A percentile compares a stretch with the other conserved stretches of the same genome.
These are phyloP conservation scores for Fonsecaea erecta DNA, from an alignment of 2,329 filamentous ascomycete species.

Conservation along the genomic window DNA sequence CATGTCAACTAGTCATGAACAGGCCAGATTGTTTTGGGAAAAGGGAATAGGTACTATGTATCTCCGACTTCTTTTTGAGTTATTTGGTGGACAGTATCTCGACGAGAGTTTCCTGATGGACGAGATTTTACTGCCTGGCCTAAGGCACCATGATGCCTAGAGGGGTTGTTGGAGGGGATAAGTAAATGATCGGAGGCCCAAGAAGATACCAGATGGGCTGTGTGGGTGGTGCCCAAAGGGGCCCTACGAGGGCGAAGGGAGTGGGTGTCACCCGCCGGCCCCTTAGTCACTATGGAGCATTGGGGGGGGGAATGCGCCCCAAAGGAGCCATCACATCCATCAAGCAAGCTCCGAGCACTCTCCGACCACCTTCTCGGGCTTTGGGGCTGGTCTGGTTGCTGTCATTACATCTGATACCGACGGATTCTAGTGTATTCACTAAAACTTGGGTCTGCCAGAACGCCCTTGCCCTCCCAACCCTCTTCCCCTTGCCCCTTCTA, in stretches of 20 bases:
- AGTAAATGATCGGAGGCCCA: not conserved
- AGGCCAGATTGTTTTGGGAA: not conserved
- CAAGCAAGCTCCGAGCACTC: slow-evolving; percentile 2
- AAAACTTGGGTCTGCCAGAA: not conserved
- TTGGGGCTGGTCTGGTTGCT: not conserved
- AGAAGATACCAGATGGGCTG: slow-evolving; percentile 2
- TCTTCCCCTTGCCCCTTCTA: slow-evolving; percentile 3
- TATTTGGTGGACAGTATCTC: not conserved
- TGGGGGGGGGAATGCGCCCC: not conserved
- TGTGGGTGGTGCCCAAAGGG: slow-evolving; percentile 9
- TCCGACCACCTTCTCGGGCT: not conserved
- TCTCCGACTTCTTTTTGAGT: not conserved
- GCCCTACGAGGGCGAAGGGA: not conserved
- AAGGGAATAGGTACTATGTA: not conserved
- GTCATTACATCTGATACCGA: slow-evolving; percentile 22
- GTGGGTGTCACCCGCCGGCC: too few species aligned
- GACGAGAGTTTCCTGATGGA: not conserved
- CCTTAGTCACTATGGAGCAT: not conserved
- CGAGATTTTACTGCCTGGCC: not conserved
- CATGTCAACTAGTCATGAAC: not conserved
- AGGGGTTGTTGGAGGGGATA: not conserved
- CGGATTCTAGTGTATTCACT: not conserved
- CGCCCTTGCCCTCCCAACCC: slow-evolving; percentile 10
- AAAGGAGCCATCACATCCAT: slow-evolving; percentile 14
- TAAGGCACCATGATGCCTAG: not conserved